These are phyloP conservation scores for Rhodomyrtus tomentosa DNA, from an alignment of 345 rosid genomes.

Conservation along the genomic window DNA sequence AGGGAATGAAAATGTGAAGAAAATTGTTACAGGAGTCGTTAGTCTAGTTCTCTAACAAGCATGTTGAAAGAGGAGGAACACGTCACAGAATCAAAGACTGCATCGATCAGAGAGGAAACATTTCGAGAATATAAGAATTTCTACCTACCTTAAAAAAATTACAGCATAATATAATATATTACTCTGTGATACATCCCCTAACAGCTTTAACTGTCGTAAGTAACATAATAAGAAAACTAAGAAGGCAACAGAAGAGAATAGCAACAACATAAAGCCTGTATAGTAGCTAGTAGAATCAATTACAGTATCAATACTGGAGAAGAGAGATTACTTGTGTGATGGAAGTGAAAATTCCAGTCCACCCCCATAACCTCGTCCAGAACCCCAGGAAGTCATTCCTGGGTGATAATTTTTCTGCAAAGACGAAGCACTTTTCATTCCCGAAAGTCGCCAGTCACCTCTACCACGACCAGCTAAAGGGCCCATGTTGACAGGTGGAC, in stretches of 20 bases:
- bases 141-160: not conserved
- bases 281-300: not conserved
- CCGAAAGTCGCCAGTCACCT: slow-evolving; percentile 88
- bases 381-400: slow-evolving; percentile 58
- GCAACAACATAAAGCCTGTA: not conserved
- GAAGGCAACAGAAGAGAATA: not conserved
- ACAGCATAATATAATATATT: not conserved
- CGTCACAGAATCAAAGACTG: not conserved
- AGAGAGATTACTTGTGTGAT: slow-evolving; percentile 75
- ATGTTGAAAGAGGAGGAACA: not conserved
- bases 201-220: not conserved
- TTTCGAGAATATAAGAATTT: not conserved
- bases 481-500: slow-evolving; percentile 54
- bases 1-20: not conserved
- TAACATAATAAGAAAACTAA: not conserved
- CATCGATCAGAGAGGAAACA: not conserved
- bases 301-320: not conserved
- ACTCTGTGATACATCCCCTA: not conserved
- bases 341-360: slow-evolving; percentile 96
- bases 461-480: slow-evolving; percentile 80
- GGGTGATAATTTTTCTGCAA: slow-evolving; percentile 73
- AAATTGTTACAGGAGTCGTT: not conserved
- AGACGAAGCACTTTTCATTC: slow-evolving; percentile 50
- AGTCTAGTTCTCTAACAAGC: not conserved
- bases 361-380: slow-evolving; percentile 67